Evolutionary conservation across 768 basidiomycete genomes (phyloP).

Genomic region (Panaeolus papilionaceus): DNA sequence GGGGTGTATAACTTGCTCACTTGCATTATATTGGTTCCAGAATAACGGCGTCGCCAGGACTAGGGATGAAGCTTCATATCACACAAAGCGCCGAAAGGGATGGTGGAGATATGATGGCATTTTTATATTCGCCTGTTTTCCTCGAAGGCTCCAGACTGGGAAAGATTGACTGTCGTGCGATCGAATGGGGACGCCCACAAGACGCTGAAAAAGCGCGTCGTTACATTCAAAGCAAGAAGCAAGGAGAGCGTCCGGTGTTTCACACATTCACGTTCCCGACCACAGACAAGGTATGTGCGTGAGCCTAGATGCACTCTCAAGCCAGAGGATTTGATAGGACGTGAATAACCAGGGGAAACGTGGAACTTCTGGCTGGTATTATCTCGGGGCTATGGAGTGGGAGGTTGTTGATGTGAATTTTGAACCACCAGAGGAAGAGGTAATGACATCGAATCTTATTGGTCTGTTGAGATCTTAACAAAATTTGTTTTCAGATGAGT

Average conservation of each 20-base stretch:
- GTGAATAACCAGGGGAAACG: slow-evolving; percentile 35
- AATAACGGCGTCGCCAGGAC: not conserved
- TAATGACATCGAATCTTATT: slow-evolving; percentile 27
- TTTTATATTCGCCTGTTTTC: slow-evolving; percentile 61
- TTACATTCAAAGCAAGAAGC: slow-evolving; percentile 40
- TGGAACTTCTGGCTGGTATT: slow-evolving; percentile 44
- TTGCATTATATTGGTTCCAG: not conserved
- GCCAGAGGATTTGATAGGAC: slow-evolving; percentile 15
- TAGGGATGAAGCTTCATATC: slow-evolving; percentile 48
- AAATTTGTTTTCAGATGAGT: slow-evolving; percentile 31
- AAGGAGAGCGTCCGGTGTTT: slow-evolving; percentile 33
- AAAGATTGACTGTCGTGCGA: slow-evolving; percentile 42
- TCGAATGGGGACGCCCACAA: slow-evolving; percentile 56
- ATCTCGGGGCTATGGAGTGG: slow-evolving; percentile 59
- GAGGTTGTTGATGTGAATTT: slow-evolving; percentile 36
- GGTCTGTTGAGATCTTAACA: not conserved
- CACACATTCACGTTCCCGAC: slow-evolving; percentile 59
- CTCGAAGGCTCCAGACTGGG: slow-evolving; percentile 40
- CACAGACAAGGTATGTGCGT: slow-evolving; percentile 43
- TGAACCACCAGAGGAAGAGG: slow-evolving; percentile 48
- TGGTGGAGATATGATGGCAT: slow-evolving; percentile 41
- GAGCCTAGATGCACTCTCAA: not conserved
- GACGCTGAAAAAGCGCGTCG: slow-evolving; percentile 34
- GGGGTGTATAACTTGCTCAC: not conserved
- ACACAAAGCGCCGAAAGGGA: slow-evolving; percentile 16